These are phyloP conservation scores for Auricularia sp. DNA, from an alignment of 768 basidiomycete genomes.

Conservation along the genomic window DNA sequence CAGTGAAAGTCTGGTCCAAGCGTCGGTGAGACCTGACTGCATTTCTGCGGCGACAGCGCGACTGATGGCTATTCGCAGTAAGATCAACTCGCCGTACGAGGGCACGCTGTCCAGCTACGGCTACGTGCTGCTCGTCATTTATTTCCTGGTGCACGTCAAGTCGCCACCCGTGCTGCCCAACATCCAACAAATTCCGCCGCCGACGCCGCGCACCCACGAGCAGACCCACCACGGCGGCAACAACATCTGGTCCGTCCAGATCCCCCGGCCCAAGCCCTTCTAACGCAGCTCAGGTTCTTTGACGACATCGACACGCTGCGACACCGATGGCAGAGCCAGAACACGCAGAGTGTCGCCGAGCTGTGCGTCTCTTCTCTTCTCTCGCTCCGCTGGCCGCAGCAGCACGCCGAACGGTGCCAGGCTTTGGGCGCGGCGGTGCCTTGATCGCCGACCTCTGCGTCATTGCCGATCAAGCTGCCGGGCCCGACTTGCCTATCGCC, in stretches of 20 bases:
- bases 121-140: conserved; percentile 95
- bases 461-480: not conserved
- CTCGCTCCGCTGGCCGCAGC: too few species aligned
- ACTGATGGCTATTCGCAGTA: conserved; percentile 34
- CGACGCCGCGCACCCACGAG: not conserved
- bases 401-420: too few species aligned
- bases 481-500: not conserved
- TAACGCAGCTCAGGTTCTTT: conserved; percentile 60
- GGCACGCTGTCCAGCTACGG: conserved; percentile 96
- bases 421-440: too few species aligned
- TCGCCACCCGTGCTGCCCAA: conserved; percentile 94
- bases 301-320: conserved; percentile 91
- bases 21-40: conserved; percentile 46
- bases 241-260: conserved; percentile 53
- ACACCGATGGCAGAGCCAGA: conserved; percentile 89
- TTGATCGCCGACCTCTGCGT: not conserved
- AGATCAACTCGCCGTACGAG: conserved; percentile 98
- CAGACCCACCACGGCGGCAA: conserved; percentile 55
- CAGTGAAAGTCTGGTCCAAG: conserved; percentile 99
- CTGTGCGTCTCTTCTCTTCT: conserved; percentile 42
- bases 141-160: conserved; percentile 96
- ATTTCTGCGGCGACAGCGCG: not conserved
- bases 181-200: conserved; percentile 86
- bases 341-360: conserved; percentile 86
- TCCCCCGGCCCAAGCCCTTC: conserved; percentile 5